These are phyloP conservation scores for Striga hermonthica DNA, from an alignment of 305 asterid genomes.

Conservation along the genomic window DNA sequence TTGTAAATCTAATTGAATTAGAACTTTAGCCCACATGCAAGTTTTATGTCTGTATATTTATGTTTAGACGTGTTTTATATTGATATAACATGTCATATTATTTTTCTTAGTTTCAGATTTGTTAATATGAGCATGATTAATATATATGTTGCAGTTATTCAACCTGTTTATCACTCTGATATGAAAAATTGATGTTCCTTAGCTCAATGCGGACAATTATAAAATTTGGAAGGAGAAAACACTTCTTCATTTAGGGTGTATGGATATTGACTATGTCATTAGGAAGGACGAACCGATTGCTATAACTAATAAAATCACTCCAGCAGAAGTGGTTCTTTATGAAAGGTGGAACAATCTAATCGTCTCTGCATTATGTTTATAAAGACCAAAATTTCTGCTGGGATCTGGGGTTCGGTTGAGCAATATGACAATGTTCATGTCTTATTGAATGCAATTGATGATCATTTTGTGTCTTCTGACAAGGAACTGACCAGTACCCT, in stretches of 20 bases:
- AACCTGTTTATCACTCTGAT: neutral
- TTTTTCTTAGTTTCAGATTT: neutral
- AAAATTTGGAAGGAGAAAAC: neutral
- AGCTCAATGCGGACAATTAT: neutral
- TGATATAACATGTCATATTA: neutral
- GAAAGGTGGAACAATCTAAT: constrained; percentile 11
- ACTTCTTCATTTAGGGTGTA: neutral
- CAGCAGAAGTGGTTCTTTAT: constrained; percentile 1
- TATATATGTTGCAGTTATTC: neutral
- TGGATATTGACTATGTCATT: constrained; percentile 4
- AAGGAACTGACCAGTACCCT: neutral
- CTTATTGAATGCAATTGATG: neutral
- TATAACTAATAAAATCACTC: neutral
- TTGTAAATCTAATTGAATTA: constrained; percentile 1
- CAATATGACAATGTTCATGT: neutral
- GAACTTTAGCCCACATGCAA: neutral
- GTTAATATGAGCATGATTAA: neutral
- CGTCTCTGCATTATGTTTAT: constrained; percentile 2
- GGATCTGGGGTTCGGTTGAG: neutral
- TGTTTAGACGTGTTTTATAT: neutral
- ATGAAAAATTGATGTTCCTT: neutral
- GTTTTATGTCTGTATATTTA: neutral
- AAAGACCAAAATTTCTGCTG: neutral
- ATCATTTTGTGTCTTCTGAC: neutral
- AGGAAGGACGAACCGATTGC: neutral